Base-by-base conservation (phyloP, 1,284 basidiomycete species). In the Exobasidium cylindrosporum region DNA sequence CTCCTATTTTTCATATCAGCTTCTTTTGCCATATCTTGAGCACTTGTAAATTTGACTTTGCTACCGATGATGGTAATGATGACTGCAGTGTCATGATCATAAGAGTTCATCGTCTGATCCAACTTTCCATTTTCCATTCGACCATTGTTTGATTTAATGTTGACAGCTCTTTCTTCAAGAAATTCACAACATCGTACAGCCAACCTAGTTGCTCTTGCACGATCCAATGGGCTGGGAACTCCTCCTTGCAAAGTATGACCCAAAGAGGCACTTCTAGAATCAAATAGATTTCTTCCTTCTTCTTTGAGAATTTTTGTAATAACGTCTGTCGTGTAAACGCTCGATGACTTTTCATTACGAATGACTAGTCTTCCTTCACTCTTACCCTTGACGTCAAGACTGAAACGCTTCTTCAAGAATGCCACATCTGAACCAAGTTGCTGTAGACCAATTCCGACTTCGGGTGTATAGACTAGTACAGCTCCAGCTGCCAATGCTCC, bases 211-310 rank as follows among this genome's bases (percentile, higher is more conserved):
- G 92, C 95, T 21, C 92, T 89, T 0, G 90, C 88, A 62, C 95
- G 90, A 82, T 98, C 96, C 68, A 91, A 85, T 0, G 95, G 95
- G 0, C 93, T 95, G 2, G 95, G 95, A 3, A 91, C 88, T 4
- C 92, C 92, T 21, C 95, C 95, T 80, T 99, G 95, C 7, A 98
- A 83, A 1, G 93, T 97, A 82, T 98, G 96, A 10, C 96, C 95
- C 23, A 99, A 87, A 2, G 90, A 89, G 17, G 95, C 96, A 11
- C 87, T 90, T 54, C 96, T 89, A 21, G 95, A 88, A 82, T 98
- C 96, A 77, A 97, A 98, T n/a, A 96, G 83, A 5, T 84, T 79
- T 17, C 87, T 87, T 47, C 95, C 95, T 82, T 98, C 95, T 77
- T 97, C 93, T 73, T 89, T 89, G 81, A 97, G 83, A 83, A 99